Base-by-base conservation (phyloP, 306 rosid species). In the Cucumis melo region DNA sequence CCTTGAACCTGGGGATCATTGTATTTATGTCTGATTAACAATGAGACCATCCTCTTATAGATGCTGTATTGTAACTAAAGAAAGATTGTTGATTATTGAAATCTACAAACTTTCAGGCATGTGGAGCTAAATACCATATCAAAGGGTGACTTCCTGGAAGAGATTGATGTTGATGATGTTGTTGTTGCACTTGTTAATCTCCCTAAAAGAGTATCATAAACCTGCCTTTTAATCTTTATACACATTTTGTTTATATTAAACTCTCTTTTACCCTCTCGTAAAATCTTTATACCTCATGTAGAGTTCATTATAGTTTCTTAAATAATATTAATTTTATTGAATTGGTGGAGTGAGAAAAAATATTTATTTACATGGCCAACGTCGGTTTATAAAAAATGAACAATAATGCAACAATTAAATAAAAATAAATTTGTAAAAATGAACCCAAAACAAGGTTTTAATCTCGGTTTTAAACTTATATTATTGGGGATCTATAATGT, bases 111-210 rank as follows among this genome's bases (percentile, higher is more conserved):
- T 55, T 80, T 72, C 81, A 94, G 98, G 98, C 97, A 38, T 94
- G 98, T 76, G 98, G 98, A 71, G 93, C 94, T 70, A 94, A 87
- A 86, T 90, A 86, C 82, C 78, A 78, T 50, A 79, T 87, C 75
- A 83, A n/a, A 84, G 63, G 89, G 91, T 68, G 98, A 91, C 77
- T 91, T 87, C 53, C 62, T 94, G 83, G 95, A 94, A 8, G 98
- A 90, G 85, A 87, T 82, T 36, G 96, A 90, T 78, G 97, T 94
- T 20, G 98, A 94, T 73, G 97, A 90, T 82, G 97, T 94, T 76
- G 97, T 94, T 70, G 96, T 94, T 79, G 91, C 92, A 75, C 94
- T 91, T 53, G 98, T 94, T 74, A 88, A 86, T 77, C 93, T 91
- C 77, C 95, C 97, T 54, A 89, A 88, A 87, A 82, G 61, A 82